Conservation (phyloP, 2,329 filamentous ascomycete species). For the Ceratocystiopsis brevicomis region DNA sequence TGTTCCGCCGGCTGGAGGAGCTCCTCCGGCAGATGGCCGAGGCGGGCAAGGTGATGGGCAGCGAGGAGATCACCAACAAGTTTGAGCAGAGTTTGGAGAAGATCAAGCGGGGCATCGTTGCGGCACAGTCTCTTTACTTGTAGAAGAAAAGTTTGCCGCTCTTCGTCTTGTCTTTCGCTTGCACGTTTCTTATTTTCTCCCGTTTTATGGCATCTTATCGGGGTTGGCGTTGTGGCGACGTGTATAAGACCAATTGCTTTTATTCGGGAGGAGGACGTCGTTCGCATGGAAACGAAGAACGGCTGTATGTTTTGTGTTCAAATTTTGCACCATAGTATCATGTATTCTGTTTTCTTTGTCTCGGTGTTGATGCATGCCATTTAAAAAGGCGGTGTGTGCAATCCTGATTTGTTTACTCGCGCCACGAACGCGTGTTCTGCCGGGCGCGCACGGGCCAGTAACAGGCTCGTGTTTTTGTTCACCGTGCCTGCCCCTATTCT, state of each 20-base stretch:
- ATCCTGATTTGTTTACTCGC: constrained; percentile 2
- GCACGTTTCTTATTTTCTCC: too few species aligned
- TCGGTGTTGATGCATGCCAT: too few species aligned
- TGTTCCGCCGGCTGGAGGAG: constrained; percentile 91
- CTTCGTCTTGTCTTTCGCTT: too few species aligned
- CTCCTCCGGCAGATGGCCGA: constrained; percentile 87
- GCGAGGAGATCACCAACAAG: constrained; percentile 77
- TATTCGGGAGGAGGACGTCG: too few species aligned
- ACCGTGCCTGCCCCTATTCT: not conserved
- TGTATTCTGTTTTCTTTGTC: too few species aligned
- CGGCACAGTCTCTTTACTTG: constrained; percentile 82
- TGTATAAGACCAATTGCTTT: too few species aligned
- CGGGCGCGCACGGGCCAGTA: constrained; percentile 7
- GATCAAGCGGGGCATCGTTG: constrained; percentile 84
- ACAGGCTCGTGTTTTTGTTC: constrained; percentile 1
- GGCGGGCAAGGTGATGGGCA: constrained; percentile 95
- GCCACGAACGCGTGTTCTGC: constrained; percentile 6
- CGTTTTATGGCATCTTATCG: too few species aligned
- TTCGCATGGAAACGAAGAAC: too few species aligned
- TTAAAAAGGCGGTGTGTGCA: constrained; percentile 1
- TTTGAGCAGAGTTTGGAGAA: constrained; percentile 75
- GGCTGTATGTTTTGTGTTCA: too few species aligned
- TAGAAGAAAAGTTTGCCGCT: constrained; percentile 23
- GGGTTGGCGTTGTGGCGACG: too few species aligned
- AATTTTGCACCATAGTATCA: too few species aligned